Evolutionary conservation across 2,329 filamentous ascomycete genomes (phyloP), one percentile per base, ranked within the genome.

Genomic region (Aspergillus sp.): DNA sequence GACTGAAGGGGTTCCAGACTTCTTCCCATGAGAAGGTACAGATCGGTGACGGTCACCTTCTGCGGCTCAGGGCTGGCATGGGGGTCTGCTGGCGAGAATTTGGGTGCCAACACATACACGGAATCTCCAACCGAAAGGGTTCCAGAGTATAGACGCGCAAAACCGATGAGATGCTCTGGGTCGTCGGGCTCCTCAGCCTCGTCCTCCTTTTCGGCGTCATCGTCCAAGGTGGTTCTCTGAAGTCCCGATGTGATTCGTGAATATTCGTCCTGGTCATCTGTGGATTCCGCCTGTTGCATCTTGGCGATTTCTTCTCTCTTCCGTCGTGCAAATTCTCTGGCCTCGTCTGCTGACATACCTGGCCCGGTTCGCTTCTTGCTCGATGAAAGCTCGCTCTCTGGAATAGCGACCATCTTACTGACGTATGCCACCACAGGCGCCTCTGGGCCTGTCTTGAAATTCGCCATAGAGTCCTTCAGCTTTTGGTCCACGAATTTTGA

Each of bases 361-460:
- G 70, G 82, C 0, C 85, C 84, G 11, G 82, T 77, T 37, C 88
- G 78, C 65, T 86, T 94, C 19, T 66, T 66, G 64, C 95, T 95
- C 41, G 91, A 81, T 0, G 88, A 87, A 5, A 98, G 73, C 57
- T 98, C 91, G 65, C 88, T 96, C 59, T 94, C 88, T 0, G 90
- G 91, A 9, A 98, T 78, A 0, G 93, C 93, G 1, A 97, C 88
- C 90, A 98, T 96, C 65, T 98, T 98, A 70, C 91, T 97, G 48
- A 98, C 88, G 53, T 95, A 98, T 7, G 88, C 91, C 2, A 98
- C 88, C 0, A 95, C 82, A 0, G 91, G 90, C 45, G 86, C 85
- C 0, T 82, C 76, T 33, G 79, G 75, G 0, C 75, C 76, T 4
- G 80, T 80, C 58, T 86, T 87, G 61, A 95, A 96, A 0, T 82